Evolutionary conservation across 441 rosid species (phyloP), one percentile per base, ranked within the genome.

Genomic region (Brassica hybrid): DNA sequence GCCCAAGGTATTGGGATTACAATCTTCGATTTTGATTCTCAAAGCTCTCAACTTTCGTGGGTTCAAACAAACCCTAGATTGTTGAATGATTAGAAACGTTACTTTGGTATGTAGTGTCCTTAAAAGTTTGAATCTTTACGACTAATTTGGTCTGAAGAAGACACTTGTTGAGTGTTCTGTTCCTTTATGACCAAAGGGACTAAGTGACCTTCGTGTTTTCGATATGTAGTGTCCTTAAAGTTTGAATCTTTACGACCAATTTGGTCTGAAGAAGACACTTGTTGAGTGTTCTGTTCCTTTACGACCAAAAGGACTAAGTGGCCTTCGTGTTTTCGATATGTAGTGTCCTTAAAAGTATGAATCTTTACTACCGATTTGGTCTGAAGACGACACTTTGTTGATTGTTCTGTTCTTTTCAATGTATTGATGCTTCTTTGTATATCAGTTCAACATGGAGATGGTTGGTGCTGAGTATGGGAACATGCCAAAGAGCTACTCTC

Each of bases 371-470:
- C 58, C 2, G 19, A 52, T 52, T 52, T 52, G 58, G 10, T 52
- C 19, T 52, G 58, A 52, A 16, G 10, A 16, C 0, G 19, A 52
- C 58, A 14, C 10, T n/a, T 52, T 59, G 27, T 23, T 48, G 9
- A 11, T 4, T n/a, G n/a, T n/a, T n/a, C n/a, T n/a, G 21, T 41
- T 17, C 12, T 6, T 34, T 67, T 14, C 14, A 59, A 59, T 67
- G 68, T 11, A 12, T 12, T 52, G 56, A n/a, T 41, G 56, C 6
- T 13, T 48, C 17, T 48, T n/a, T 48, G 18, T 62, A 73, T 43
- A 78, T 64, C 84, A 88, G 98, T 90, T 90, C 73, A 84, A 83
- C 0, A 91, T 95, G 99, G 96, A 89, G 90, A 88, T 88, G 96
- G 70, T 74, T 60, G 85, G 81, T 61, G 71, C 87, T 56, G 97